A percentile compares a stretch with the other conserved stretches of the same genome.
These are phyloP conservation scores for Fraxinus quadrangulata DNA, from an alignment of 257 asterid genomes.

Conservation along the genomic window DNA sequence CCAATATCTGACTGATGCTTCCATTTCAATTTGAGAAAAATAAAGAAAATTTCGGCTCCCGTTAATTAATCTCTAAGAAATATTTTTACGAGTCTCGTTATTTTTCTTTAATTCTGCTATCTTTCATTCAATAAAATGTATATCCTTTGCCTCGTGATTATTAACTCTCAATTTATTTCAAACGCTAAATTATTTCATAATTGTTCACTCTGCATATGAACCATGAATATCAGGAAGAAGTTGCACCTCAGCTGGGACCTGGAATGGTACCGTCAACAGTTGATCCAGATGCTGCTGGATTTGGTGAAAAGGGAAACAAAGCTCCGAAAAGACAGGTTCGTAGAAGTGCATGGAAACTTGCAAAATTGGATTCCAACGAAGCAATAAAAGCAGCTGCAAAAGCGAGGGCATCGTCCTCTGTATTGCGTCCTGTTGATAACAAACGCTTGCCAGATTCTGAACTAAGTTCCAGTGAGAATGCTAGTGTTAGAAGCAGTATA, in stretches of 20 bases:
- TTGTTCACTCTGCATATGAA: constrained; percentile 31
- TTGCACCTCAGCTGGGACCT: constrained; percentile 97
- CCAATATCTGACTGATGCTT: background rate
- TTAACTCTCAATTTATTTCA: background rate
- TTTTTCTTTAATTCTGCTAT: background rate
- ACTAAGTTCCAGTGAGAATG: constrained; percentile 80
- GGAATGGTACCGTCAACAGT: constrained; percentile 92
- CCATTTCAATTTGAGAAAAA: background rate
- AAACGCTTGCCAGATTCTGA: constrained; percentile 71
- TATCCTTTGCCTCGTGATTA: background rate
- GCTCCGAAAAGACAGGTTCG: constrained; percentile 72
- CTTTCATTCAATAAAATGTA: background rate
- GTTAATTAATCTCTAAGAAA: background rate
- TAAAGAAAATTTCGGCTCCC: background rate
- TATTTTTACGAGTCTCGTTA: background rate
- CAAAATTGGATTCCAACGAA: constrained; percentile 81
- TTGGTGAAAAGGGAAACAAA: constrained; percentile 57
- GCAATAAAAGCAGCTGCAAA: constrained; percentile 95
- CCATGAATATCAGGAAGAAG: constrained; percentile 77
- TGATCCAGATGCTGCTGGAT: constrained; percentile 81
- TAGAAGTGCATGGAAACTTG: constrained; percentile 95
- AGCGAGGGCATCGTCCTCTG: constrained; percentile 97
- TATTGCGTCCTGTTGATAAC: constrained; percentile 78
- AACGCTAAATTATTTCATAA: background rate
- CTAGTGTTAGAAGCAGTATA: constrained; percentile 82